Percentiles rank a stretch among this genome's conserved stretches.
These are phyloP conservation scores for Platismatia glauca DNA, from an alignment of 495 filamentous ascomycete genomes.

Conservation along the genomic window DNA sequence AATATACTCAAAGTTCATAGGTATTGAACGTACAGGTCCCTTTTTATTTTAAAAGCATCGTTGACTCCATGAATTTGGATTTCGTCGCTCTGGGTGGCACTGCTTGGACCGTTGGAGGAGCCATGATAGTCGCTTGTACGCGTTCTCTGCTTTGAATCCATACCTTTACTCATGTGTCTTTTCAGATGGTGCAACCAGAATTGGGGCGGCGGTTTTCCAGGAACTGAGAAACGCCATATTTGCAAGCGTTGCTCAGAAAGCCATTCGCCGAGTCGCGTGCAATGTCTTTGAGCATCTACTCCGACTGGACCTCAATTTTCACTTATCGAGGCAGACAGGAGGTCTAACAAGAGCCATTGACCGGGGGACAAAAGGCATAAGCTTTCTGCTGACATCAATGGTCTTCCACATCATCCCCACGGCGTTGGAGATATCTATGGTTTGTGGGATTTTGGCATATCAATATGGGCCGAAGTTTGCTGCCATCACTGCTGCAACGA, in stretches of 20 bases:
- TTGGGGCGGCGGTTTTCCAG: slow-evolving; percentile 79
- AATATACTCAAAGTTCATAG: slow-evolving; percentile 28
- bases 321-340: slow-evolving; percentile 87
- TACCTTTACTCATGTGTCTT: slow-evolving; percentile 2
- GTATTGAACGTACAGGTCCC: slow-evolving; percentile 94
- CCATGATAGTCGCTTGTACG: slow-evolving; percentile 81
- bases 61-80: slow-evolving; percentile 95
- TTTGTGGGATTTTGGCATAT: slow-evolving; percentile 86
- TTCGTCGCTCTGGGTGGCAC: slow-evolving; percentile 74
- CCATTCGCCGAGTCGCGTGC: slow-evolving; percentile 80
- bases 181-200: slow-evolving; percentile 73
- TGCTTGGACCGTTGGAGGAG: slow-evolving; percentile 77
- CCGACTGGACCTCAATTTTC: slow-evolving; percentile 84
- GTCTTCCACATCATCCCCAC: slow-evolving; percentile 96
- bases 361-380: slow-evolving; percentile 94
- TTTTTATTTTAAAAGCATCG: slow-evolving; percentile 97
- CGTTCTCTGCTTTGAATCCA: background rate
- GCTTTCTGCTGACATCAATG: slow-evolving; percentile 93
- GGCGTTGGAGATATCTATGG: slow-evolving; percentile 85
- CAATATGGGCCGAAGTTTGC: slow-evolving; percentile 91
- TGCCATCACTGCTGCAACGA: slow-evolving; percentile 79
- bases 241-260: slow-evolving; percentile 92
- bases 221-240: slow-evolving; percentile 94
- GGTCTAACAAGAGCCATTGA: slow-evolving; percentile 92
- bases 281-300: slow-evolving; percentile 90